Evolutionary conservation across 768 basidiomycete genomes (phyloP).

Genomic region (Hypsizygus marmoreus): DNA sequence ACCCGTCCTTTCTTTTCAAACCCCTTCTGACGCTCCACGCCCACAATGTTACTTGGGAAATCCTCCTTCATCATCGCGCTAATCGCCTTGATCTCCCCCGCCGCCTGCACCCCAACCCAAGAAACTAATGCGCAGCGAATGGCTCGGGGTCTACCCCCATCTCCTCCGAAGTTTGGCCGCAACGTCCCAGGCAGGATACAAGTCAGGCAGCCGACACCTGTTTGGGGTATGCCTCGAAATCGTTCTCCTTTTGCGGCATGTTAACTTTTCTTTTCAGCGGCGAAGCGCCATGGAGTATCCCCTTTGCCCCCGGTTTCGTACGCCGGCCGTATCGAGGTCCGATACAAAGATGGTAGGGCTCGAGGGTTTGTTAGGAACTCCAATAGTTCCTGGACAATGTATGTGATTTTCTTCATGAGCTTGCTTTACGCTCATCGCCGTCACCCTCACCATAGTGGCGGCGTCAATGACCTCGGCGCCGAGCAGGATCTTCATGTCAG

Average conservation of each 20-base stretch:
- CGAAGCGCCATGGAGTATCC: constrained; percentile 23
- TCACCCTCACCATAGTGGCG: constrained; percentile 27
- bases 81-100: constrained; percentile 23
- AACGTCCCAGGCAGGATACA: constrained; percentile 26
- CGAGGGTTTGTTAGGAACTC: constrained; percentile 37
- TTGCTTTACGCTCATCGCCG: background rate
- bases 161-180: constrained; percentile 36
- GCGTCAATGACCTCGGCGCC: constrained; percentile 32
- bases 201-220: constrained; percentile 25
- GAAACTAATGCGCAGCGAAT: constrained; percentile 47
- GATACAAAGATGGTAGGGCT: constrained; percentile 26
- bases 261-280: constrained; percentile 14
- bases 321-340: constrained; percentile 39
- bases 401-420: constrained; percentile 3
- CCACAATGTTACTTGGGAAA: constrained; percentile 21
- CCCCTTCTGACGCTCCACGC: no score
- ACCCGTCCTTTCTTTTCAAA: no score
- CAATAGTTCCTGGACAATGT: constrained; percentile 28
- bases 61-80: constrained; percentile 22
- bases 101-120: constrained; percentile 16
- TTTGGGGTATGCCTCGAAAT: constrained; percentile 25
- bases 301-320: constrained; percentile 28
- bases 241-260: background rate
- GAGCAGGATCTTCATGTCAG: constrained; percentile 34
- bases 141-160: constrained; percentile 46